These are phyloP conservation scores for Rhizophagus prolifer DNA, from an alignment of 192 early-diverging fungal genomes.

Conservation along the genomic window DNA sequence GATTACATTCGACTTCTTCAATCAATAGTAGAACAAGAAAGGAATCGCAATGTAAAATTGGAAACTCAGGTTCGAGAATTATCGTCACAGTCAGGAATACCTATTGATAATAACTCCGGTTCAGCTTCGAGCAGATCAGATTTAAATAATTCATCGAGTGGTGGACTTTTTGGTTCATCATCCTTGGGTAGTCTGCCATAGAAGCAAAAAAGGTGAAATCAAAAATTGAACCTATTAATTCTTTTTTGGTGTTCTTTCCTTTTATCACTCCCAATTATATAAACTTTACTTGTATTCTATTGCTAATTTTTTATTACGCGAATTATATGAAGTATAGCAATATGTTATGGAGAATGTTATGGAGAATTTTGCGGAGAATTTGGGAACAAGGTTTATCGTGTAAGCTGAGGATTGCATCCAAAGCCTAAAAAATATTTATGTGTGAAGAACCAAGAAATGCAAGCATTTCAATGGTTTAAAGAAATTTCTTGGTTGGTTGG, in stretches of 20 bases:
- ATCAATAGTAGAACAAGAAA: conserved; percentile 61
- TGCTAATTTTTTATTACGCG: neutral
- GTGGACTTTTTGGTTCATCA: neutral
- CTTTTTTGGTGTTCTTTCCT: neutral
- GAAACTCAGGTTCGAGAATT: conserved; percentile 41
- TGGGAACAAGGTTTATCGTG: neutral
- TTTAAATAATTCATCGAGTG: neutral
- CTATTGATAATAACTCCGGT: neutral
- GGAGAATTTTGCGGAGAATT: neutral
- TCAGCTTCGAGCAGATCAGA: neutral
- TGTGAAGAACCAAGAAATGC: neutral
- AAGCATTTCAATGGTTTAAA: neutral
- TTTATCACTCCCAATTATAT: neutral
- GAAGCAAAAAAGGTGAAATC: neutral
- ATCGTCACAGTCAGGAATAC: neutral
- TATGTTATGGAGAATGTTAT: neutral
- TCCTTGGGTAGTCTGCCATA: neutral
- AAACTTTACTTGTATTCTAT: neutral
- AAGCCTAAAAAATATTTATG: neutral
- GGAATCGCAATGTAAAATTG: conserved; percentile 68
- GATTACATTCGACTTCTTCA: conserved; percentile 89
- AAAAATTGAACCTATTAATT: neutral
- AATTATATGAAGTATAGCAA: neutral
- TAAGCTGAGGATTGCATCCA: conserved; percentile 2
- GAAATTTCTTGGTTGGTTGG: neutral